These are phyloP conservation scores for Boletus edulis DNA, from an alignment of 768 basidiomycete genomes.

Conservation along the genomic window DNA sequence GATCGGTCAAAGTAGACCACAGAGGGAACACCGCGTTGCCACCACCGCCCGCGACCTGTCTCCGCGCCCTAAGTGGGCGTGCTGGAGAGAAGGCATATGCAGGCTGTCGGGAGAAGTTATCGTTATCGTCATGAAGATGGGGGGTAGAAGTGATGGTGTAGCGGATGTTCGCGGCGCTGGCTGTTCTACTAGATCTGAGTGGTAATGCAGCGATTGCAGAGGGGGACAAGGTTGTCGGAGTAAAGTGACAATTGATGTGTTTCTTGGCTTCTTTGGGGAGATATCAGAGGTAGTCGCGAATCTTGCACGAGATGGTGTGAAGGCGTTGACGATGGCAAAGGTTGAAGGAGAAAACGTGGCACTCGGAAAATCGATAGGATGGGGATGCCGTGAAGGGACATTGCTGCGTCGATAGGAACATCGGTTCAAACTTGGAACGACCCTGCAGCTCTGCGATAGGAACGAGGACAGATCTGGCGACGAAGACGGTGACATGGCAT, in stretches of 20 bases:
- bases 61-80: conserved; percentile 18
- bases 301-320: conserved; percentile 1
- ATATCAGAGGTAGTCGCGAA: background rate
- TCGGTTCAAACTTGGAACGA: background rate
- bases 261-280: background rate
- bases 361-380: background rate
- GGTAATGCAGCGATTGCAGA: background rate
- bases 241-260: background rate
- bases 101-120: conserved; percentile 2
- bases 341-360: background rate
- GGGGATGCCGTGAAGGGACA: background rate
- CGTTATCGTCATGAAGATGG: background rate
- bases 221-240: background rate
- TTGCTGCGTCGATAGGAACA: background rate
- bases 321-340: background rate
- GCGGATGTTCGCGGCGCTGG: background rate
- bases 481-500: no score
- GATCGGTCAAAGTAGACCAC: background rate
- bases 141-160: background rate
- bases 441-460: no score
- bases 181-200: background rate
- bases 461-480: no score
- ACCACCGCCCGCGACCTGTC: conserved; percentile 6
- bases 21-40: background rate
- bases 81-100: conserved; percentile 12